Base-by-base conservation (phyloP, 164 flowering plant species). In the Chimonanthus salicifolius region DNA sequence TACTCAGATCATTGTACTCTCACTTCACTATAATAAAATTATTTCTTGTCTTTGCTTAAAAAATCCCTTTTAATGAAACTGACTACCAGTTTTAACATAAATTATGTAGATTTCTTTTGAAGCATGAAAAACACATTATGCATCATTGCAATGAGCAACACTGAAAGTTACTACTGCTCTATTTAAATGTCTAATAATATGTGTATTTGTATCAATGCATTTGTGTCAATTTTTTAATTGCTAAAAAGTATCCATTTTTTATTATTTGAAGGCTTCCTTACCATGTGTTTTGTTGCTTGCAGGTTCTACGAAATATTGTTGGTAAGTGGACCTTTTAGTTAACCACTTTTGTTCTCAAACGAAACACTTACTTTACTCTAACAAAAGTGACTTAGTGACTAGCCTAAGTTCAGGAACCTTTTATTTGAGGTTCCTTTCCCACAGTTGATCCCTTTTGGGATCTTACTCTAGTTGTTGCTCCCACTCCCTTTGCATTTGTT, bases 271-370 rank as follows among this genome's bases (percentile, higher is more conserved):
- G 67, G 48, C 65, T 68, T 81, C 64, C 83, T 72, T 54, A 50
- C 5, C 44, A 33, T 33, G 33, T 72, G 72, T 62, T 33, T 79
- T 74, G 70, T 58, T 63, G 58, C 80, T 6, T 77, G 75, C 88
- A 94, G 97, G 87, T 87, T 67, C 70, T 80, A 13, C 89, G 97
- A 76, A 92, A 90, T 79, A 81, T 83, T 70, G 77, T 64, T 81
- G 88, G 97, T 90, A 78, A 81, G 89, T 74, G 64, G 60, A 13
- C 16, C 60, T 54, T 54, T 33, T 33, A 33, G 33, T 33, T 33
- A 33, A 33, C 33, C 33, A 33, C 33, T 33, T 33, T 33, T 33
- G 33, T 33, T 33, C 33, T 33, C 33, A 33, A 33, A 33, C 2
- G 33, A 1, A 33, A 0, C 33, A 33, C 33, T 33, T 33, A 33